Evolutionary conservation across 257 asterid species (phyloP).

Genomic region (Fraxinus anomala): DNA sequence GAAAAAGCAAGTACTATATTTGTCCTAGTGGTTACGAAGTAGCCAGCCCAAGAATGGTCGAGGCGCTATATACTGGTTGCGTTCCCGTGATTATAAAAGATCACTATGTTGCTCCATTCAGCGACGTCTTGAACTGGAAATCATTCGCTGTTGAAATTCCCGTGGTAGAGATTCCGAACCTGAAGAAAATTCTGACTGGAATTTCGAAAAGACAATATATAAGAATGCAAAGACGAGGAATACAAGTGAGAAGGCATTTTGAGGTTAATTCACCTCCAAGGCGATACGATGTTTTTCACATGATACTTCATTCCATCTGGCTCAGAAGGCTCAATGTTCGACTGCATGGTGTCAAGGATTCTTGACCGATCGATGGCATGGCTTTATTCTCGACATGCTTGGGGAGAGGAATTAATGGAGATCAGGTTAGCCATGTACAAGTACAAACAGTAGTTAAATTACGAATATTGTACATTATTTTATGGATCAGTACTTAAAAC

Average conservation of each 20-base stretch:
- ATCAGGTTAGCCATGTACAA: background rate
- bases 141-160: conserved; percentile 57
- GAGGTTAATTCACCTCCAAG: conserved; percentile 47
- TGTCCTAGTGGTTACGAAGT: conserved; percentile 95
- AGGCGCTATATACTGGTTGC: conserved; percentile 77
- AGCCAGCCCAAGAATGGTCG: conserved; percentile 87
- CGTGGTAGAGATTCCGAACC: conserved; percentile 62
- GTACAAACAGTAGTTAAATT: background rate
- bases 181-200: conserved; percentile 53
- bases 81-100: conserved; percentile 83
- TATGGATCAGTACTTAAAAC: background rate
- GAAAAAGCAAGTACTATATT: conserved; percentile 66
- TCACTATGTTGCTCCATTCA: conserved; percentile 63
- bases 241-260: conserved; percentile 44
- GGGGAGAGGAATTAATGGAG: background rate
- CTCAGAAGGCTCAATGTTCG: conserved; percentile 45
- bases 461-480: background rate
- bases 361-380: background rate
- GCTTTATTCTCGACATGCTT: background rate
- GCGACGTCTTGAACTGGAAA: conserved; percentile 78
- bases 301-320: conserved; percentile 60
- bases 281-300: conserved; percentile 52
- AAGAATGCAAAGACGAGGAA: conserved; percentile 50
- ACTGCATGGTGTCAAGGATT: conserved; percentile 15
- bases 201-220: conserved; percentile 48